Evolutionary conservation across 163 green algal species (phyloP).

Genomic region (Scenedesmus sp.): DNA sequence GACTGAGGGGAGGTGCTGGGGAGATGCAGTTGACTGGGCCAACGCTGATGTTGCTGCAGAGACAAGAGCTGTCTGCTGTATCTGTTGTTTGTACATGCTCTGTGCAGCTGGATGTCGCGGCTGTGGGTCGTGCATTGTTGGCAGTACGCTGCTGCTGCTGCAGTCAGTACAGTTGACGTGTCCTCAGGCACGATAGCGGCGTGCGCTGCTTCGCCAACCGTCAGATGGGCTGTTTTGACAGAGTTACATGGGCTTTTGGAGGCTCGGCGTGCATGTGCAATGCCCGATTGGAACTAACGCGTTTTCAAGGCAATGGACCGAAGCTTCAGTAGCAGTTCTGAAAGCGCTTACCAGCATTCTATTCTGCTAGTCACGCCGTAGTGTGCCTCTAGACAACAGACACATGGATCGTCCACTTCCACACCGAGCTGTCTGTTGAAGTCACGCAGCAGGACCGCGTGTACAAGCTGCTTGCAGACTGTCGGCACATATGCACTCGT

Average conservation of each 20-base stretch:
- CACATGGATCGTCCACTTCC: not conserved
- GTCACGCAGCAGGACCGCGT: not conserved
- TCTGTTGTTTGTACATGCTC: not conserved
- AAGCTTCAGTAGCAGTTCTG: not conserved
- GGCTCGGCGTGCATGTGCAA: too few relatives aligned
- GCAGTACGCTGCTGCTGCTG: not conserved
- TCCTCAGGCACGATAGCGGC: not conserved
- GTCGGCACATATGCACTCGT: not conserved
- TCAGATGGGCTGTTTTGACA: too few relatives aligned
- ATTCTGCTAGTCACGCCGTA: too few relatives aligned
- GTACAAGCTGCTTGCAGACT: not conserved
- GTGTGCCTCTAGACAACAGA: too few relatives aligned
- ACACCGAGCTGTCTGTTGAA: not conserved
- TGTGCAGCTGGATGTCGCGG: not conserved
- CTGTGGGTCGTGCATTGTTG: not conserved
- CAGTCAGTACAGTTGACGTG: not conserved
- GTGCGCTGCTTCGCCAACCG: not conserved
- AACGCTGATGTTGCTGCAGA: not conserved
- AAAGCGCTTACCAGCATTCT: too few relatives aligned
- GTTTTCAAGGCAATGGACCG: not conserved
- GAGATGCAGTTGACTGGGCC: not conserved
- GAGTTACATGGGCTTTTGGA: not conserved
- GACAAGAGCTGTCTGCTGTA: too few relatives aligned
- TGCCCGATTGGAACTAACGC: not conserved
- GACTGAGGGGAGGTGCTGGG: not conserved